phyloP scores from a whole-genome alignment of 441 rosid genomes.

The Brassica hybrid region DNA sequence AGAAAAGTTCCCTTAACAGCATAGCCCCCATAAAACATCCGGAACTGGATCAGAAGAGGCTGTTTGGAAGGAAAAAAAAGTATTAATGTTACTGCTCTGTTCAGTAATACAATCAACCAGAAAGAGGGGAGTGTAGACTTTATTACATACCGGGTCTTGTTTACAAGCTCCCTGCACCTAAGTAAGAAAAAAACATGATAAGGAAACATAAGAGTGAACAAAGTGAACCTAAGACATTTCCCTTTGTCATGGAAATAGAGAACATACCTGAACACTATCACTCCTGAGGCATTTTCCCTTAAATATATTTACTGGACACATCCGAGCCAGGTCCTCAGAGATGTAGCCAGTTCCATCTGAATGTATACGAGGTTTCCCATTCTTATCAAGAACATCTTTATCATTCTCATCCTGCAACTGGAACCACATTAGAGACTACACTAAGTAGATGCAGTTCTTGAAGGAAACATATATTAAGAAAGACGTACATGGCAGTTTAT shows the following conservation, averaged over 20 bases:
- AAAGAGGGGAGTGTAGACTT: not conserved
- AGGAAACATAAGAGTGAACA: not conserved
- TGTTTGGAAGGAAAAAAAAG: conserved; percentile 30
- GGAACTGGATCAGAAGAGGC: conserved; percentile 84
- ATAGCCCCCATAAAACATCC: conserved; percentile 67
- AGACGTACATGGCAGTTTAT: conserved; percentile 57
- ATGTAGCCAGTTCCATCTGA: conserved; percentile 62
- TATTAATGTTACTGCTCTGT: conserved; percentile 1
- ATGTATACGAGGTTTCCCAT: conserved; percentile 55
- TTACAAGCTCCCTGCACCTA: not conserved
- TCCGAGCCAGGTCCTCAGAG: conserved; percentile 75
- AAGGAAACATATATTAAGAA: not conserved
- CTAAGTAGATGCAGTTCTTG: not conserved
- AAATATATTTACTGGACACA: conserved; percentile 51
- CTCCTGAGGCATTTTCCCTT: conserved; percentile 42
- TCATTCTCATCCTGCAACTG: conserved; percentile 54
- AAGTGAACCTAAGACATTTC: not conserved
- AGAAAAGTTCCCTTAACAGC: conserved; percentile 86
- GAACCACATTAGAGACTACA: not conserved
- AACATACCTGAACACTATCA: conserved; percentile 57
- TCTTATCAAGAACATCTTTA: conserved; percentile 45
- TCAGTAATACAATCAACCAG: not conserved
- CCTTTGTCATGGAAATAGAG: not conserved
- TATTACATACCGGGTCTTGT: conserved; percentile 50
- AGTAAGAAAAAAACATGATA: not conserved